A percentile compares a stretch with the other conserved stretches of the same genome.
Evolutionary conservation across 345 rosid species (phyloP).

Genomic region (Lenwebbia sp.): DNA sequence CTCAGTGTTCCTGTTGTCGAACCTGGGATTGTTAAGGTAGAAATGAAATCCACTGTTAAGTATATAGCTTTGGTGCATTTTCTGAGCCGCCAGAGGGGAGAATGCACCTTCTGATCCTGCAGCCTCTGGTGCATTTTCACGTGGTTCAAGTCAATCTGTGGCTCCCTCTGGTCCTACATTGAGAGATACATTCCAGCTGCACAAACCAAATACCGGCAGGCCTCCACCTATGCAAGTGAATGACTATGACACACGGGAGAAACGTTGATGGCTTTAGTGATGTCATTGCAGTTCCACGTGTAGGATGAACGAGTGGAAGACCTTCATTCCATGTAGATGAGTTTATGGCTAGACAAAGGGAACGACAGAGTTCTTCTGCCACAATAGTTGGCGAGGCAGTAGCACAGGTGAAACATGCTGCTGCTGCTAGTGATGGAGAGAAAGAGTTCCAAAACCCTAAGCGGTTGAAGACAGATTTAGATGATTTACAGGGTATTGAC

Average conservation of each 20-base stretch:
- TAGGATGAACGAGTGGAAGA: constrained; percentile 86
- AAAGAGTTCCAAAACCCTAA: constrained; percentile 51
- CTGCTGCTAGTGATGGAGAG: constrained; percentile 31
- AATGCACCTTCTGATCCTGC: constrained; percentile 46
- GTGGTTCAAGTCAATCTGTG: constrained; percentile 52
- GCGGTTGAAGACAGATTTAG: constrained; percentile 70
- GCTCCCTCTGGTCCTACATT: constrained; percentile 58
- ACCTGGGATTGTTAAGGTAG: constrained; percentile 20
- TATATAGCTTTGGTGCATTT: too few relatives aligned
- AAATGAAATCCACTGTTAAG: too few relatives aligned
- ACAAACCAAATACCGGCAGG: constrained; percentile 94
- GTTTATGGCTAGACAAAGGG: constrained; percentile 96
- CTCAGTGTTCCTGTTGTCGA: constrained; percentile 71
- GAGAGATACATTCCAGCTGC: constrained; percentile 83
- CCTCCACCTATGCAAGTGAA: constrained; percentile 99
- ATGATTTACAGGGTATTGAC: constrained; percentile 91
- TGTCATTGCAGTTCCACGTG: constrained; percentile 70
- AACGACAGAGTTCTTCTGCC: constrained; percentile 59
- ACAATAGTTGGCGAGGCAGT: constrained; percentile 63
- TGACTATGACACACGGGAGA: constrained; percentile 92
- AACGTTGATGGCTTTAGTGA: constrained; percentile 58
- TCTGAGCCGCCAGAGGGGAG: constrained; percentile 39
- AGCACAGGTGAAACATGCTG: constrained; percentile 39
- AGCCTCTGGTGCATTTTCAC: constrained; percentile 44
- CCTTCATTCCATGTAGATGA: constrained; percentile 99